Conservation (phyloP, 805 yeast species). For the Candida railenensis region DNA sequence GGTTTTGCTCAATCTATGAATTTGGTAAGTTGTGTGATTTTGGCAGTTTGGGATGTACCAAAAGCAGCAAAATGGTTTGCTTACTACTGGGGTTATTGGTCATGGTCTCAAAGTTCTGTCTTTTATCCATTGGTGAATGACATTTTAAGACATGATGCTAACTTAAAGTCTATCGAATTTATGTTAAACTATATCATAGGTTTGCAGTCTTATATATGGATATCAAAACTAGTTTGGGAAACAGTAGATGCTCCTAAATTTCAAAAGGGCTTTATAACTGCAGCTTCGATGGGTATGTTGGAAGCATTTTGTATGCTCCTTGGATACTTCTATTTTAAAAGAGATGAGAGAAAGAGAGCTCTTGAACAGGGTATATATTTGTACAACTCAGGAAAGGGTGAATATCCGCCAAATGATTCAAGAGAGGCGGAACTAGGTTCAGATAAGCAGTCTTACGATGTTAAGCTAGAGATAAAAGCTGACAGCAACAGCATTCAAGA, state of each 20-base stretch:
- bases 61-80: constrained; percentile 21
- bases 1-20: constrained; percentile 18
- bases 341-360: constrained; percentile 48
- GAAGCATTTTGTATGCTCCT: constrained; percentile 19
- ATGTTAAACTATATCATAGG: constrained; percentile 16
- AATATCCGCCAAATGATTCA: too few species aligned
- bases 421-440: too few species aligned
- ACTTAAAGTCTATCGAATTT: constrained; percentile 21
- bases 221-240: constrained; percentile 37
- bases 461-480: too few species aligned
- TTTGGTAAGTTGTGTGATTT: constrained; percentile 15
- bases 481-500: too few species aligned
- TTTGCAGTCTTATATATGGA: constrained; percentile 32
- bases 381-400: constrained; percentile 37
- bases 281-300: constrained; percentile 38
- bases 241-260: constrained; percentile 54
- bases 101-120: constrained; percentile 20
- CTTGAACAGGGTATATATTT: constrained; percentile 48
- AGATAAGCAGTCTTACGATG: too few species aligned
- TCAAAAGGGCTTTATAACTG: constrained; percentile 46
- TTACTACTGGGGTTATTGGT: constrained; percentile 16
- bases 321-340: constrained; percentile 44
- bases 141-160: constrained; percentile 18
- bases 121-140: constrained; percentile 19
- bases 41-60: constrained; percentile 20